Base-by-base conservation (phyloP, 345 rosid species). In the Fremontodendron californicum region DNA sequence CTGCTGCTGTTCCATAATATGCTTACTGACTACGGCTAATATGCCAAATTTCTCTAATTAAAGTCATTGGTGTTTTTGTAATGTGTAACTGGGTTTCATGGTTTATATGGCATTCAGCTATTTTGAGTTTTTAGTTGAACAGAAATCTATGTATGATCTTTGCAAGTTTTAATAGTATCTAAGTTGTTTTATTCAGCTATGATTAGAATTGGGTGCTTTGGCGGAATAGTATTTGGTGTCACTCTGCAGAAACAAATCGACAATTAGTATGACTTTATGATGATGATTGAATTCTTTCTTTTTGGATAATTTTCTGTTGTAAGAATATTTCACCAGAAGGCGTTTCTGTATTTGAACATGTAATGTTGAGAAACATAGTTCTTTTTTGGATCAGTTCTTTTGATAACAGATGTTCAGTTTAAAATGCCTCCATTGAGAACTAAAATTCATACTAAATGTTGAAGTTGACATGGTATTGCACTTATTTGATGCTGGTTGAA, bases 381-480 rank as follows among this genome's bases (percentile, higher is more conserved):
- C 5, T 33, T 19, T 25, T 64, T 31, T 21, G 0, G 0, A 13
- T 39, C 48, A n/a, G 31, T 74, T 37, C 23, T 21, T 16, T 23
- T 10, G 9, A 67, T 2, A 2, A 11, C 45, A n/a, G 57, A 54
- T 69, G 19, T 51, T 75, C 11, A 9, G 13, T 11, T 35, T 15
- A 37, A 15, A 31, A 21, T 45, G 35, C 15, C 15, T 49, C 4
- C 64, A 42, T 19, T 31, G 67, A 39, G 15, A 6, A 11, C 8
- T 45, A 12, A 58, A 48, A 35, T 64, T 61, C 40, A 35, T 61
- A 37, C 39, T 31, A 18, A 68, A 68, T 66, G 42, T 79, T 68
- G 6, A 57, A 74, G 3, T 45, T 74, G 40, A 66, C n/a, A 21
- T 63, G 48, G 45, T 71, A 4, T 29, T 33, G 70, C 55, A 43